A percentile compares a stretch with the other conserved stretches of the same genome.
phyloP scores from a whole-genome alignment of 2,329 filamentous ascomycete species.

The Penicillium hesseltinei region DNA sequence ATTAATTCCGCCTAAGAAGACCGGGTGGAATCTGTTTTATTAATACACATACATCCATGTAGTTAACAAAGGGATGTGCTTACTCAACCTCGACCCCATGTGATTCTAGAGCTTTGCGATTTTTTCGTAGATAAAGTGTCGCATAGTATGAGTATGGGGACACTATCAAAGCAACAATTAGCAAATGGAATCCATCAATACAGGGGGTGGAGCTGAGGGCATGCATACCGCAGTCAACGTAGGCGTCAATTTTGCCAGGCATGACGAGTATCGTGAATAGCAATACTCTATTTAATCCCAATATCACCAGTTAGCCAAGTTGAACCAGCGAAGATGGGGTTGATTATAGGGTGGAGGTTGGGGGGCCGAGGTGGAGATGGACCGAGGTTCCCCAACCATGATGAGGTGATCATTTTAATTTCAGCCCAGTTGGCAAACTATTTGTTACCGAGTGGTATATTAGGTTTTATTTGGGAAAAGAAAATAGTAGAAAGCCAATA shows the following conservation, averaged over 20 bases:
- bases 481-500: no score
- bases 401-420: conserved; percentile 24
- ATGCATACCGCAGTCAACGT: conserved; percentile 24
- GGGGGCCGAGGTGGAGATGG: conserved; percentile 19
- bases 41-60: background rate
- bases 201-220: background rate
- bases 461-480: background rate
- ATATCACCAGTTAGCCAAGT: background rate
- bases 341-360: conserved; percentile 7
- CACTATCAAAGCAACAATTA: conserved; percentile 45
- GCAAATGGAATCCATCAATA: background rate
- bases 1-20: conserved; percentile 70
- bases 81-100: conserved; percentile 67
- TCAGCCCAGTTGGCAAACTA: background rate
- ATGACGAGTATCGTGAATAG: conserved; percentile 9
- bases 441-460: background rate
- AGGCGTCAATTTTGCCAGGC: conserved; percentile 25
- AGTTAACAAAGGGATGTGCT: conserved; percentile 26
- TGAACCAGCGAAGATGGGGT: background rate
- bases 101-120: conserved; percentile 54
- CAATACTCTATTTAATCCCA: background rate
- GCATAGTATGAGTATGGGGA: conserved; percentile 59
- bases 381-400: conserved; percentile 22
- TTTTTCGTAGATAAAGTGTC: conserved; percentile 58
- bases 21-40: conserved; percentile 62